Base-by-base conservation (phyloP, 805 yeast species). In the Saccharomycopsis oosterbeekiorum region DNA sequence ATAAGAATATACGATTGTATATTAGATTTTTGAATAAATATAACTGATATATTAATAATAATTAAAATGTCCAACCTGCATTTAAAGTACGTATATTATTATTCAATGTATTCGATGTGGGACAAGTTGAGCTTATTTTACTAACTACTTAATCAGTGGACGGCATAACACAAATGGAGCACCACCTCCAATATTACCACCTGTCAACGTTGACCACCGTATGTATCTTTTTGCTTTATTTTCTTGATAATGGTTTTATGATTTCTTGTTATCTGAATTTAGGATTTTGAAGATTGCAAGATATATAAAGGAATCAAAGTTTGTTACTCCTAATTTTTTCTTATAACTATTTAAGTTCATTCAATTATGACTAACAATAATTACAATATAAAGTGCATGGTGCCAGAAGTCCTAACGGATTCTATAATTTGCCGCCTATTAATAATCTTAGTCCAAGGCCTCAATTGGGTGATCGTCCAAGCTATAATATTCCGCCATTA, bases 201-300 rank as follows among this genome's bases (percentile, higher is more conserved):
- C 60, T 10, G 64, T 61, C 11, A 58, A 61, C n/a, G 53, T 61
- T 6, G 59, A 61, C 8, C 58, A 59, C 24, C 61, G 64, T 61
- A 58, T 29, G 64, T 61, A 50, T 29, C 37, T 40, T 21, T 19
- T 40, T 39, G 10, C 15, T 39, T 51, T 56, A 8, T 17, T 39
- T 24, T 2, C 10, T 47, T 24, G 19, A 12, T 12, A 11, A 19
- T 24, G 19, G 3, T n/a, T 21, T 2, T 40, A 15, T 56, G 41
- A 34, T 53, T 37, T 14, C 12, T 12, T 37, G 34, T 29, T 4
- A 6, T 29, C 6, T 29, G 34, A 29, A 29, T 29, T 29, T 4
- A 3, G 21, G 17, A 34, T 29, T 37, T 36, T 19, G 24, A 34
- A 8, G 29, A 21, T 5, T 24, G 17, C 10, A n/a, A n/a, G n/a